These are phyloP conservation scores for Vitis rupestris DNA, from an alignment of 164 flowering plant genomes.

Conservation along the genomic window DNA sequence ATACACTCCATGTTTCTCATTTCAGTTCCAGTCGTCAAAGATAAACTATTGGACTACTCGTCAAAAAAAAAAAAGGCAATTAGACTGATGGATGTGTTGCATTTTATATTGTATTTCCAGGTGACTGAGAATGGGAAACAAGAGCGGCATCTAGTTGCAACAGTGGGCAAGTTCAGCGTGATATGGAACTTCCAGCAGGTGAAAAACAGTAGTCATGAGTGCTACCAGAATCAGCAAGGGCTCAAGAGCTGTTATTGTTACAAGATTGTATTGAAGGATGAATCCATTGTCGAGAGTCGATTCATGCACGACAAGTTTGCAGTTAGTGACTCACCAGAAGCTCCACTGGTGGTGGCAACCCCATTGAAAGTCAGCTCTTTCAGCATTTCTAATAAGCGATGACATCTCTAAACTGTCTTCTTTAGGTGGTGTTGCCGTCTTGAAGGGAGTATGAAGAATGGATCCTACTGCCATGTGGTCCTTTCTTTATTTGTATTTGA, in stretches of 20 bases:
- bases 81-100: not conserved
- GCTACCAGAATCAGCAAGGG: slow-evolving; percentile 48
- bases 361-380: slow-evolving; percentile 51
- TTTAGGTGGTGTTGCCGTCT: not conserved
- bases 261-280: slow-evolving; percentile 44
- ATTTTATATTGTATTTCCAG: slow-evolving; percentile 21
- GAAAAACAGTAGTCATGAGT: slow-evolving; percentile 54
- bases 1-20: too few relatives aligned
- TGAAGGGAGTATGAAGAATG: not conserved
- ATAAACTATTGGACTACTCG: too few relatives aligned
- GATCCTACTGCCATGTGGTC: not conserved
- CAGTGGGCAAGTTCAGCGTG: slow-evolving; percentile 73
- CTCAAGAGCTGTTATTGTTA: slow-evolving; percentile 56
- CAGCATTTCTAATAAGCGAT: slow-evolving; percentile 35
- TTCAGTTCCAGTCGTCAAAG: too few relatives aligned
- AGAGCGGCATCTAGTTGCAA: slow-evolving; percentile 63
- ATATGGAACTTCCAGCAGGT: slow-evolving; percentile 77
- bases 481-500: not conserved
- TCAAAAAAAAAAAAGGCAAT: too few relatives aligned
- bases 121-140: slow-evolving; percentile 75
- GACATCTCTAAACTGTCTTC: not conserved
- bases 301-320: slow-evolving; percentile 57
- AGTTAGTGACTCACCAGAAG: slow-evolving; percentile 44
- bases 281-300: slow-evolving; percentile 46
- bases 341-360: slow-evolving; percentile 55